Evolutionary conservation across 148 eudicot genomes (phyloP).

Genomic region (Nyssa sinensis): DNA sequence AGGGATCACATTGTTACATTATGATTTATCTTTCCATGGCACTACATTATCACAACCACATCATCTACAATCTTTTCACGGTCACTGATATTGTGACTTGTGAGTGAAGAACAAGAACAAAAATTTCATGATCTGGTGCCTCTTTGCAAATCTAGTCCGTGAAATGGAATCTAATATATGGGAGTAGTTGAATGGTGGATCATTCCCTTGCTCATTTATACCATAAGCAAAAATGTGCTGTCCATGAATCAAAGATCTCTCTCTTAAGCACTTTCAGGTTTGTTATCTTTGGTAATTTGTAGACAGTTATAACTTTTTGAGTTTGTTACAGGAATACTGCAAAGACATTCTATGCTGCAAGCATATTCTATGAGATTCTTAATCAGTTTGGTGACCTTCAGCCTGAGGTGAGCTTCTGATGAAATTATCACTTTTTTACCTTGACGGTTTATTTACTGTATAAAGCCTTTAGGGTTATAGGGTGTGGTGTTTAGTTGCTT

Average conservation of each 20-base stretch:
- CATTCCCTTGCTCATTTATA: not conserved
- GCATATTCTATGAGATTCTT: slow-evolving; percentile 93
- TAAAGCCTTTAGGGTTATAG: not conserved
- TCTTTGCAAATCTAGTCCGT: not conserved
- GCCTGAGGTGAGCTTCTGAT: slow-evolving; percentile 71
- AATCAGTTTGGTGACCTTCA: slow-evolving; percentile 86
- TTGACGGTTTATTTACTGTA: not conserved
- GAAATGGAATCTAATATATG: no score
- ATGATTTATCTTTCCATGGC: no score
- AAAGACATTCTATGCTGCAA: slow-evolving; percentile 94
- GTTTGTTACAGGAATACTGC: slow-evolving; percentile 68
- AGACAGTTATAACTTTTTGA: slow-evolving; percentile 10
- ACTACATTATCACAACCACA: no score
- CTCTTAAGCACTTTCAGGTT: not conserved
- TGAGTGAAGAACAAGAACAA: not conserved
- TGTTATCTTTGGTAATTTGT: not conserved
- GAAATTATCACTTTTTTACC: not conserved
- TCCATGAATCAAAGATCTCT: not conserved
- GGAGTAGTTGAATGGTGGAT: not conserved
- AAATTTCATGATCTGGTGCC: not conserved
- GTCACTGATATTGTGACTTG: not conserved
- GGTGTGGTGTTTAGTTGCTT: not conserved
- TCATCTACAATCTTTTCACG: no score
- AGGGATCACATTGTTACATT: no score
- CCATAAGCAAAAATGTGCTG: not conserved